Evolutionary conservation across 139 green algal species (phyloP).

Genomic region (Trebouxia sp.): DNA sequence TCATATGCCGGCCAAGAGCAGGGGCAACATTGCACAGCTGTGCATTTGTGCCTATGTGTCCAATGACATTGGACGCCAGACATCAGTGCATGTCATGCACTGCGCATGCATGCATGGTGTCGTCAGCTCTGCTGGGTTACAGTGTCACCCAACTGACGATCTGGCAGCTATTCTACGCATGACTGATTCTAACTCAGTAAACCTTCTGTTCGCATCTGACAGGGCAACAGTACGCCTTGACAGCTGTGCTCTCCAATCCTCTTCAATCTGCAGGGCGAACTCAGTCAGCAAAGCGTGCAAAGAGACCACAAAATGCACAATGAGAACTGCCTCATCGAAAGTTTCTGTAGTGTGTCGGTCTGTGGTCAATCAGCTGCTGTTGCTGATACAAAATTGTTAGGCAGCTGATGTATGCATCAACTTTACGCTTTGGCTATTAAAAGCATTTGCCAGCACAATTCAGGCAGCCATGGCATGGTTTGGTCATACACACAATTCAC

Average conservation of each 20-base stretch:
- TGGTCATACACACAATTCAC: not conserved
- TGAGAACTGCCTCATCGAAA: not conserved
- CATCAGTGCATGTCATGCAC: too few relatives aligned
- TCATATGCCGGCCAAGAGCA: not conserved
- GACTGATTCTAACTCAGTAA: conserved; percentile 59
- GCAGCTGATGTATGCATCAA: not conserved
- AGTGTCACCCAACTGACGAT: conserved; percentile 20
- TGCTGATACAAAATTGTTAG: not conserved
- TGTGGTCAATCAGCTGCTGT: not conserved
- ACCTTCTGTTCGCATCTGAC: conserved; percentile 52
- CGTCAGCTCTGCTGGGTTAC: too few relatives aligned
- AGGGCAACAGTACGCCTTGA: conserved; percentile 44
- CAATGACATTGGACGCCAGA: too few relatives aligned
- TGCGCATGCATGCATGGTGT: too few relatives aligned
- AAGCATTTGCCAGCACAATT: not conserved
- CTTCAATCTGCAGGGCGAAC: conserved; percentile 34
- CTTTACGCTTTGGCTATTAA: not conserved
- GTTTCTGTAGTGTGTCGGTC: not conserved
- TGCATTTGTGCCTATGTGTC: not conserved
- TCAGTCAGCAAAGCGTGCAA: not conserved
- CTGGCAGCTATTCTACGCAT: conserved; percentile 59
- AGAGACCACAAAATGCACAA: not conserved
- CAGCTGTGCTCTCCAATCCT: conserved; percentile 39
- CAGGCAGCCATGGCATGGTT: not conserved
- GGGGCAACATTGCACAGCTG: not conserved